Evolutionary conservation across 2,329 filamentous ascomycete species (phyloP).

Genomic region (Didymellaceae sp.): DNA sequence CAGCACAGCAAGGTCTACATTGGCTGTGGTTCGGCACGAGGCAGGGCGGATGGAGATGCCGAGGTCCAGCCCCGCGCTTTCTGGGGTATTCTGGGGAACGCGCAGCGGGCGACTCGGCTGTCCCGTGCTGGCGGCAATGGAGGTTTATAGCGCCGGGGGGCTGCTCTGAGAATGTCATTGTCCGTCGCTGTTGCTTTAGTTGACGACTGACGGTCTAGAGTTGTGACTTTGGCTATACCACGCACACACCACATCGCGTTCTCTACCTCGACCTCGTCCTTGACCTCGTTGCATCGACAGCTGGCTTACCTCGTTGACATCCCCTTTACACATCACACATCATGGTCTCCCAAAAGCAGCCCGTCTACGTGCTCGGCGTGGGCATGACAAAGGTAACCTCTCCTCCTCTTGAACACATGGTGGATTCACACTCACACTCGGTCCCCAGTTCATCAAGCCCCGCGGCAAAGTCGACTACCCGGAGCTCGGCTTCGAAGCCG

Average conservation of each 20-base stretch:
- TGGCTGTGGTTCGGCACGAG: too few relatives aligned
- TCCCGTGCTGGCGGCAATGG: neutral
- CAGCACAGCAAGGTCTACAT: too few relatives aligned
- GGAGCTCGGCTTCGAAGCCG: slow-evolving; percentile 91
- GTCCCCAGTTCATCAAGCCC: slow-evolving; percentile 85
- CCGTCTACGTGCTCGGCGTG: slow-evolving; percentile 90
- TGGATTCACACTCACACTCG: too few relatives aligned
- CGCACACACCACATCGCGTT: neutral
- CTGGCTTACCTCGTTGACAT: too few relatives aligned
- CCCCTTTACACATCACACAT: too few relatives aligned
- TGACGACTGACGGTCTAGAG: too few relatives aligned
- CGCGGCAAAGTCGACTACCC: slow-evolving; percentile 93
- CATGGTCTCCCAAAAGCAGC: slow-evolving; percentile 61
- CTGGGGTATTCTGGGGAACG: slow-evolving; percentile 7
- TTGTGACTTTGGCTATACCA: neutral
- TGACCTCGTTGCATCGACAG: too few relatives aligned
- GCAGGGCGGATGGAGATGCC: neutral
- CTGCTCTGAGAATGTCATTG: neutral
- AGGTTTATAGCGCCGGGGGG: neutral
- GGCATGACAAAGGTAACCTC: slow-evolving; percentile 77
- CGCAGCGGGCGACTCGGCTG: slow-evolving; percentile 5
- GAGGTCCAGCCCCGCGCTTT: slow-evolving; percentile 15
- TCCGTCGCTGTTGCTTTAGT: too few relatives aligned
- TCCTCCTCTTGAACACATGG: neutral
- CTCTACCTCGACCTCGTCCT: slow-evolving; percentile 32